phyloP scores from a whole-genome alignment of 2,329 filamentous ascomycete genomes.

The Diaporthe sp. region DNA sequence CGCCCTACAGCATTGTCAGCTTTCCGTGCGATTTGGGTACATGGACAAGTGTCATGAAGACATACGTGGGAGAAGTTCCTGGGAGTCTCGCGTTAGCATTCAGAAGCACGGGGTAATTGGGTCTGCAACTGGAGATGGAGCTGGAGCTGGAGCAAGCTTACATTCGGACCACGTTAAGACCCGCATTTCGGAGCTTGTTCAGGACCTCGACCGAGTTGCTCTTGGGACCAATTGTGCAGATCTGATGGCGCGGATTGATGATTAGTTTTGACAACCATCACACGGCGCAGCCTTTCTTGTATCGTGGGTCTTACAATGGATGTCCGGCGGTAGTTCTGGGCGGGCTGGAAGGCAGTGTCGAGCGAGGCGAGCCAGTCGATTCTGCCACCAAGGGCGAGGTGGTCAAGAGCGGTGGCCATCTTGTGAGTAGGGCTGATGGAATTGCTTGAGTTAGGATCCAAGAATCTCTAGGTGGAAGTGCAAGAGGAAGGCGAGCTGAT shows the following conservation, averaged over 20 bases:
- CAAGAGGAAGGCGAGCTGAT: neutral
- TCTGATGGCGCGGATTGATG: slow-evolving; percentile 55
- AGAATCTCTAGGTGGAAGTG: neutral
- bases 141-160: slow-evolving; percentile 61
- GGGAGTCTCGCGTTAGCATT: slow-evolving; percentile 12
- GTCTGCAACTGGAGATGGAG: neutral
- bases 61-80: slow-evolving; percentile 44
- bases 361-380: slow-evolving; percentile 78
- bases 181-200: slow-evolving; percentile 90
- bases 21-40: neutral
- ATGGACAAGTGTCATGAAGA: slow-evolving; percentile 18
- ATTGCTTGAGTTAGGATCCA: neutral
- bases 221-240: slow-evolving; percentile 99
- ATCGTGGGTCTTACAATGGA: slow-evolving; percentile 72
- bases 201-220: slow-evolving; percentile 98
- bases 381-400: slow-evolving; percentile 82
- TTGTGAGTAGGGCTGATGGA: slow-evolving; percentile 46
- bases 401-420: slow-evolving; percentile 83
- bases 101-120: neutral
- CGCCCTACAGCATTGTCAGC: slow-evolving; percentile 64
- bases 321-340: slow-evolving; percentile 93
- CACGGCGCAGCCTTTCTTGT: neutral
- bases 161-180: slow-evolving; percentile 99
- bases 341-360: slow-evolving; percentile 89
- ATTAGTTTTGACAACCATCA: slow-evolving; percentile 20